Evolutionary conservation across 129 eudicot genomes (phyloP), one percentile per base, ranked within the genome.

Genomic region (Flaveria bidentis): DNA sequence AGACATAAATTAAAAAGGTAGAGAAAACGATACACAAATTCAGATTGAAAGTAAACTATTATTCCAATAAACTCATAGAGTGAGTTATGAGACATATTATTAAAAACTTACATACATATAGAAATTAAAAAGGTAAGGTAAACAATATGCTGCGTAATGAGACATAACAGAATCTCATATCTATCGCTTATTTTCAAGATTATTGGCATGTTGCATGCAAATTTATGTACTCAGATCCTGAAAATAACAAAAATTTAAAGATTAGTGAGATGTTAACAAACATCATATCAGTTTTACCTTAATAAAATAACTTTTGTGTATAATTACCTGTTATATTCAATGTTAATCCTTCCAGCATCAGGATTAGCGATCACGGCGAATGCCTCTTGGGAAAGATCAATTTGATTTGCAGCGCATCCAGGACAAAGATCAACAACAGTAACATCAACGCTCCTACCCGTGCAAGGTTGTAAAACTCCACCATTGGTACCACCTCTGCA

Each of bases 401-500:
- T 20, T 67, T 73, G 77, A 62, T 75, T 39, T 14, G 13, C 68
- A n/a, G 18, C 45, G 72, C 91, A 87, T 26, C 86, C 86, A 0
- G 88, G 91, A 53, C 91, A 87, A 65, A 30, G 81, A 76, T 87
- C 91, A 9, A 87, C 91, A 18, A 87, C 79, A 2, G 78, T 84
- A 1, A 87, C 88, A 15, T 67, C 83, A 2, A 87, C 84, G 15
- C 85, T 75, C 0, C 26, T 14, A 9, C 81, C 81, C 0, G 81
- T 78, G 49, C 81, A 78, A 16, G 76, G 76, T 17, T 8, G 62
- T 0, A 8, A 6, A 56, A 69, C 69, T 6, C 67, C 74, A 0
- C 0, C 13, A 1, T 77, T 78, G 36, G 81, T 78, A 57, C 51
- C 1, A 56, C 81, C 2, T 0, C 49, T 69, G 70, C 81, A 78